Evolutionary conservation across 345 rosid species (phyloP).

Genomic region (Salix udensis): DNA sequence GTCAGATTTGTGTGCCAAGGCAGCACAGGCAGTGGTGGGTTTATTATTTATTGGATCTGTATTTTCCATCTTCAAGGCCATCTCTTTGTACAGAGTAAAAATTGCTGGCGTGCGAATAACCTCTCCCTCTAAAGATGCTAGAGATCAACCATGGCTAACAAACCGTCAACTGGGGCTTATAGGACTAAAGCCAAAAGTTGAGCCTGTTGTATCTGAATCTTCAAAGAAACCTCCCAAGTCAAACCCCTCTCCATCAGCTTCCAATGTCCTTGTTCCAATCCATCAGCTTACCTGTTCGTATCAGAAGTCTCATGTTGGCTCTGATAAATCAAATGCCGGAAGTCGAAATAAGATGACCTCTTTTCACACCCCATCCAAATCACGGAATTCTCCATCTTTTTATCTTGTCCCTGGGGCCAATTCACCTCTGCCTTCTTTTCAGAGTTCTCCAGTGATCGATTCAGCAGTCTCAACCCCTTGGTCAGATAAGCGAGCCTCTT

Average conservation of each 20-base stretch:
- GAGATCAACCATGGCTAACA: constrained; percentile 52
- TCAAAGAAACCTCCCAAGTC: constrained; percentile 62
- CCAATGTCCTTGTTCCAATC: constrained; percentile 75
- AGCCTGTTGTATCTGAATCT: constrained; percentile 41
- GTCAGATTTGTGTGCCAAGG: constrained; percentile 59
- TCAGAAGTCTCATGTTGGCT: constrained; percentile 45
- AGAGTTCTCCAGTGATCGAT: constrained; percentile 59
- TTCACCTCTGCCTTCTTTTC: constrained; percentile 54
- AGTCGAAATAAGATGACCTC: constrained; percentile 48
- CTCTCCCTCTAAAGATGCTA: constrained; percentile 49
- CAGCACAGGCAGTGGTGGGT: constrained; percentile 40
- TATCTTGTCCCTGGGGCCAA: constrained; percentile 59
- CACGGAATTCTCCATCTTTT: constrained; percentile 58
- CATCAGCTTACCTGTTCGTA: constrained; percentile 58
- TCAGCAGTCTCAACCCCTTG: constrained; percentile 67
- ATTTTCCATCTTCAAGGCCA: constrained; percentile 54
- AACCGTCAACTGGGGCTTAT: constrained; percentile 68
- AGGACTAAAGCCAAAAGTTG: constrained; percentile 63
- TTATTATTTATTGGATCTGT: constrained; percentile 58
- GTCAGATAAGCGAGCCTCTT: constrained; percentile 55
- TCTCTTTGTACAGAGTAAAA: constrained; percentile 42
- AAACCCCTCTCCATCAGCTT: constrained; percentile 44
- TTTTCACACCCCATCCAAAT: constrained; percentile 53
- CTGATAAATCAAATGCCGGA: constrained; percentile 46
- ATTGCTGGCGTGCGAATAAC: constrained; percentile 19